Evolutionary conservation across 805 yeast genomes (phyloP).

Genomic region (Saccharomyces paradoxus): DNA sequence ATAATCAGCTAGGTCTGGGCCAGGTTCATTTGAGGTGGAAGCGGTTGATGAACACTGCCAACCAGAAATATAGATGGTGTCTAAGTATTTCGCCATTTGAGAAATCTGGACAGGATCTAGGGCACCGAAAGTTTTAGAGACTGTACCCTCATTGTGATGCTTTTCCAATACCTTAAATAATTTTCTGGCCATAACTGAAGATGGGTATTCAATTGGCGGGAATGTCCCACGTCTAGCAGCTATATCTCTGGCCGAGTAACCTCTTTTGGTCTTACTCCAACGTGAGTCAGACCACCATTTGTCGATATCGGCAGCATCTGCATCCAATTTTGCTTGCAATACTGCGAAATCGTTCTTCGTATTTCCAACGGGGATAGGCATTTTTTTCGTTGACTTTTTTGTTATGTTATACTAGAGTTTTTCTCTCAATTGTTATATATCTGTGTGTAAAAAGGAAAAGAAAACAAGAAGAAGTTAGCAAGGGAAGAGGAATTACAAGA

Average conservation of each 20-base stretch:
- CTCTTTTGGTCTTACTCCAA: slow-evolving; percentile 82
- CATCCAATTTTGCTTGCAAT: slow-evolving; percentile 12
- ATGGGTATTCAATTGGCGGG: slow-evolving; percentile 59
- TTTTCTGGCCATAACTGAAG: slow-evolving; percentile 74
- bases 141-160: slow-evolving; percentile 57
- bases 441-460: not conserved
- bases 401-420: not conserved
- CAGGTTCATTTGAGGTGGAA: slow-evolving; percentile 93
- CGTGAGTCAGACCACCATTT: slow-evolving; percentile 93
- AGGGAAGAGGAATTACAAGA: not conserved
- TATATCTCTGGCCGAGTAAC: slow-evolving; percentile 80
- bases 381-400: not conserved
- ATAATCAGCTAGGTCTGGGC: slow-evolving; percentile 96
- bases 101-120: slow-evolving; percentile 91
- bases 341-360: not conserved
- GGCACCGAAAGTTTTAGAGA: slow-evolving; percentile 89
- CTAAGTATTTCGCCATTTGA: slow-evolving; percentile 94
- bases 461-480: not conserved
- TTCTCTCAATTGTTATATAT: not conserved
- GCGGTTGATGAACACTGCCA: slow-evolving; percentile 99
- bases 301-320: slow-evolving; percentile 63
- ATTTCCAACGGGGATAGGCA: not conserved
- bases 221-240: slow-evolving; percentile 81
- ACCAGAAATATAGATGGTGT: slow-evolving; percentile 88
- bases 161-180: slow-evolving; percentile 60